These are phyloP conservation scores for Lentinula novae-zelandiae DNA, from an alignment of 1,284 basidiomycete genomes.

Conservation along the genomic window DNA sequence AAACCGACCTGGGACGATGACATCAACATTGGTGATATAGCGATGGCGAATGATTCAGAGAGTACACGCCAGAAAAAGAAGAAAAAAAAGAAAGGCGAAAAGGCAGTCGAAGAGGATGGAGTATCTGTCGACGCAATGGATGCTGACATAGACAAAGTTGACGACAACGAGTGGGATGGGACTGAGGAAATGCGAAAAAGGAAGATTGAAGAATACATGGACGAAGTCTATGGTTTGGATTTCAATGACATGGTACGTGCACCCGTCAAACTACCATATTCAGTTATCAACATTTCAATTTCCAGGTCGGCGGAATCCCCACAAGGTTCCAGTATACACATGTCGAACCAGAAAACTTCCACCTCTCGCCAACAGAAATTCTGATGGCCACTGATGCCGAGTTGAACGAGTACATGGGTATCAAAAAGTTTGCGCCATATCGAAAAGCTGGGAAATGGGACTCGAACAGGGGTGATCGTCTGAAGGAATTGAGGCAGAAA, in stretches of 20 bases:
- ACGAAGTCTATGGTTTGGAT: conserved; percentile 86
- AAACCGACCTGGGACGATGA: conserved; percentile 92
- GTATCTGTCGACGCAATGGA: conserved; percentile 74
- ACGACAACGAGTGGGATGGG: conserved; percentile 71
- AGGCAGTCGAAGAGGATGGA: conserved; percentile 33
- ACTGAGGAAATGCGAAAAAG: conserved; percentile 83
- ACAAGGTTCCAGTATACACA: conserved; percentile 93
- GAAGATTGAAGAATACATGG: conserved; percentile 84
- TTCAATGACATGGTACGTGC: conserved; percentile 90
- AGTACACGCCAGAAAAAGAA: conserved; percentile 34
- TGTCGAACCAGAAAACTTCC: conserved; percentile 66
- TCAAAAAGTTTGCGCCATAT: conserved; percentile 93
- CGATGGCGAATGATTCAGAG: conserved; percentile 35
- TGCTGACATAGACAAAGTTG: conserved; percentile 49
- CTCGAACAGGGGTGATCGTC: conserved; percentile 57
- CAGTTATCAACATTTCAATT: neutral
- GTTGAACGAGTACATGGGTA: conserved; percentile 84
- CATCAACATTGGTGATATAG: conserved; percentile 75
- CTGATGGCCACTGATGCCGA: conserved; percentile 91
- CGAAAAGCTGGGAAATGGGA: conserved; percentile 64
- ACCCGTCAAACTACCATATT: conserved; percentile 9
- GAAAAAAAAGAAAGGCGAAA: conserved; percentile 44
- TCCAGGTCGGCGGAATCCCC: conserved; percentile 81
- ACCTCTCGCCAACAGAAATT: conserved; percentile 84
- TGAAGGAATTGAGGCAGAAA: conserved; percentile 71